A percentile compares a stretch with the other conserved stretches of the same genome.
phyloP scores from a whole-genome alignment of 2,329 filamentous ascomycete species.

The Colletotrichum sp. region DNA sequence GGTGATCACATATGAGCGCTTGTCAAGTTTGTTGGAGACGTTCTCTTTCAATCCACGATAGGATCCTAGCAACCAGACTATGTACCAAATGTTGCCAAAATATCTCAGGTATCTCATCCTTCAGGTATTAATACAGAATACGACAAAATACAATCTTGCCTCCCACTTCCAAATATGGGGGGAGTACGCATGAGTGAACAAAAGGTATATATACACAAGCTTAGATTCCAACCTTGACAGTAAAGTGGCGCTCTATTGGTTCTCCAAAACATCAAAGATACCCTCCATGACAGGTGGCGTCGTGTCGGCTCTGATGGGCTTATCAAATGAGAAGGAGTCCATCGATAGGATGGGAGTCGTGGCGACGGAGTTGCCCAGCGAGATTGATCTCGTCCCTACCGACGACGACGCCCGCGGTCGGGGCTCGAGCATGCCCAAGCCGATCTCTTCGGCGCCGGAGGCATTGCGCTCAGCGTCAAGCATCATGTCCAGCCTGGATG shows the following conservation, averaged over 20 bases:
- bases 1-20: neutral
- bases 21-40: neutral
- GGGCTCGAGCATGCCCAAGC: slow-evolving; percentile 14
- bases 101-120: neutral
- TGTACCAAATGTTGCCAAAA: neutral
- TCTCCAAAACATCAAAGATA: slow-evolving; percentile 17
- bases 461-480: slow-evolving; percentile 12
- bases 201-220: neutral
- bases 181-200: neutral
- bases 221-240: neutral
- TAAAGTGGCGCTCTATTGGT: neutral
- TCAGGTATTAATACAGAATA: neutral
- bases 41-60: neutral
- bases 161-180: neutral
- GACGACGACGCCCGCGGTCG: neutral
- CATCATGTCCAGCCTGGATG: slow-evolving; percentile 8
- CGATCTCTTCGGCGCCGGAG: slow-evolving; percentile 4
- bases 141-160: neutral
- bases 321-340: neutral
- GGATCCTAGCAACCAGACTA: neutral
- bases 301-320: neutral
- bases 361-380: neutral
- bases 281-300: slow-evolving; percentile 9
- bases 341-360: neutral
- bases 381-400: neutral